Base-by-base conservation (phyloP, 768 basidiomycete species). In the Suillus subalutaceus region DNA sequence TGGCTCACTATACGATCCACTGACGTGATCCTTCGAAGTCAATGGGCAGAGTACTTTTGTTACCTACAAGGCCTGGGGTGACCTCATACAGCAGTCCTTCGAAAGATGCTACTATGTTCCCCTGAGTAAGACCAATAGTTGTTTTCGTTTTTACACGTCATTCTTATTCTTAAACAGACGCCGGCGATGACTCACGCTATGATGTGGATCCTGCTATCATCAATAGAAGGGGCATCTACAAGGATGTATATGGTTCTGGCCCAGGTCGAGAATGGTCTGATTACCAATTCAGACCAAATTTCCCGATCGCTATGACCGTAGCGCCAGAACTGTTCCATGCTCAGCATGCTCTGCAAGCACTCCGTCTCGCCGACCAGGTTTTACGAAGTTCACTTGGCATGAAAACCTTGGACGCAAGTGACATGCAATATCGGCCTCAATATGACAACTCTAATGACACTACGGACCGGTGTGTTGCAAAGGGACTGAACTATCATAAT, bases 401-500 rank as follows among this genome's bases (percentile, higher is more conserved):
- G 93, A 97, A 91, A 84, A 99, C 97, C 0, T 80, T 99, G 66
- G 97, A 99, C 74, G 88, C 96, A 4, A 75, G 69, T 50, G 97
- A 99, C 72, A 76, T 89, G 71, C 94, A 97, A 69, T 99, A 99
- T 79, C 89, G 94, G 9, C 92, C 93, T 10, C 80, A 86, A 67
- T 97, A 99, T 75, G 94, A 99, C 79, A 99, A 99, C 74, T 86
- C 93, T 35, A 94, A 97, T 73, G 96, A 99, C 74, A 89, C 90
- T 1, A 80, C 81, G n/a, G 97, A 99, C 72, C 79, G 86, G 53
- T 79, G 88, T 3, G 79, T 96, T 62, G 97, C 97, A 6, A 98
- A 98, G 75, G 97, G 97, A 2, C 81, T 92, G 79, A 99, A 99
- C 77, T 96, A 97, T 74, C 94, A 98, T 77, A 89, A 94, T 73